Base-by-base conservation (phyloP, 805 yeast species). In the Hyphopichia homilentoma region DNA sequence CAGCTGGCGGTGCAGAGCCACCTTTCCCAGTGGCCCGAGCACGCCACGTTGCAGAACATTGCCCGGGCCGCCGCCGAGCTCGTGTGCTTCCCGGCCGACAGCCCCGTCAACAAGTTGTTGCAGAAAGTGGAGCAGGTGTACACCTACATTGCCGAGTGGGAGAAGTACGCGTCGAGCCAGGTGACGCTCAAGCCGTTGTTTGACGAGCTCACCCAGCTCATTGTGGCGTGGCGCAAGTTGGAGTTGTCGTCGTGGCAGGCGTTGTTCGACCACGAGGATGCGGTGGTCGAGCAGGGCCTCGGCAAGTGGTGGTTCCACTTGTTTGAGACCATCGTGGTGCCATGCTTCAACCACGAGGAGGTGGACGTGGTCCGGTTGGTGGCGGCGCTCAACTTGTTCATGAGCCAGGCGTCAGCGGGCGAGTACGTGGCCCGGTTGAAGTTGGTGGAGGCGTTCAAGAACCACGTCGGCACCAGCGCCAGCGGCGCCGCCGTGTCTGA, bases 241-340 rank as follows among this genome's bases (percentile, higher is more conserved):
- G 99, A 93, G 54, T 70, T 93, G 29, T 68, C 81, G 0, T 80
- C 95, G 1, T 93, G 97, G 97, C 79, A 79, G 30, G 65, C 79
- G 2, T 65, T 93, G 27, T 82, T 93, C 48, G 65, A 58, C 6
- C 71, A 75, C 36, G 96, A 87, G 51, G 82, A 78, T 30, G 41
- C 47, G 12, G 58, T 59, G 0, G 47, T 73, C 13, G 68, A 70
- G 35, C 65, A 63, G 28, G 65, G 57, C 5, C 59, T 80, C 29
- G 87, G 94, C 15, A 77, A 77, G 43, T 88, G 95, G 93, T 90
- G 96, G 95, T 93, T 81, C 61, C 78, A 88, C 51, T 64, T 93
- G 30, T 93, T 81, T 51, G 97, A 93, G 52, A 77, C 80, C 7
- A 71, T 88, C n/a, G 61, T 84, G 23, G 50, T 81, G 11, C 78